Base-by-base conservation (phyloP, 1,139 yeast genomes). In the Barnettozyma hawaiiensis region DNA sequence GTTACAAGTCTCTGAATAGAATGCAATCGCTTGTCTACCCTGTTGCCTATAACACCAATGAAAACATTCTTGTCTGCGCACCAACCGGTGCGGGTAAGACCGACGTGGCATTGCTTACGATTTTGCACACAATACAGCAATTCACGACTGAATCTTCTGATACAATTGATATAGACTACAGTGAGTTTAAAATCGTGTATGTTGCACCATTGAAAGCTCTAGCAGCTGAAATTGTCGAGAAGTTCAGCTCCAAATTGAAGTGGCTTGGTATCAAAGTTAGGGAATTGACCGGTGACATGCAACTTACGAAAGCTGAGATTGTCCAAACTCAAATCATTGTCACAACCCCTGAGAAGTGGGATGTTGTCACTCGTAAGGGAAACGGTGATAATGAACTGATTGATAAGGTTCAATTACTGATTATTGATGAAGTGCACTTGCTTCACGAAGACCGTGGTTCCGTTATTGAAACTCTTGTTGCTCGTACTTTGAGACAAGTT, bases 41-140 rank as follows among this genome's bases (percentile, higher is more conserved):
- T 0, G 85, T 89, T 15, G 98, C 96, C 0, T 94, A 92, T 59
- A 79, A 83, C 43, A 84, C 97, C 7, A 90, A 87, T 62, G 97
- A 90, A 54, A 92, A 94, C 57, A 85, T 94, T 96, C 71, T 92
- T 40, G 90, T 92, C 2, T 92, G 98, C 76, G 99, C 99, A 0
- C 99, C 99, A 3, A 92, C 99, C 0, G 98, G 99, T 71, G 97
- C 98, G 7, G 99, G 99, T 74, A 92, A 92, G 59, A 94, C 99
- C 0, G 97, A 94, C 62, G 96, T 94, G 32, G 99, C 99, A 0
- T 67, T 94, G 55, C 66, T 92, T 33, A 73, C 97, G 0, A 80
- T 92, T 55, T 68, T 94, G 42, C 86, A 84, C 54, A 77, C 94
- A 0, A 82, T 92, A n/a, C 76, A 80, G 35, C 92, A 86, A 57